phyloP scores from a whole-genome alignment of 176 grass and related monocot genomes.

The Poa annua region DNA sequence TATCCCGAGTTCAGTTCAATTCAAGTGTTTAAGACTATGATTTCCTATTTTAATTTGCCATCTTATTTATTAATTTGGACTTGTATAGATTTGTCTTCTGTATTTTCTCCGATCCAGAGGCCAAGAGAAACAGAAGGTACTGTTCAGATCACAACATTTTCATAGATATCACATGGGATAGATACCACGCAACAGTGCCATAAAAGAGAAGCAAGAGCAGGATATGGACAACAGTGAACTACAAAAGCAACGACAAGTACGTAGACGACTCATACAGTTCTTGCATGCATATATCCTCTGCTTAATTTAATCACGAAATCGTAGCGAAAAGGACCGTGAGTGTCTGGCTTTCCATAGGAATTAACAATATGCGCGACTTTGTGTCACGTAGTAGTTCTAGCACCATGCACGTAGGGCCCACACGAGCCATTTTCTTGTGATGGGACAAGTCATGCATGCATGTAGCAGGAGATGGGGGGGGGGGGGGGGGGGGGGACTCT shows the following conservation, averaged over 20 bases:
- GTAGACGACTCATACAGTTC: constrained; percentile 40
- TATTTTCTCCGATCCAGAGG: neutral
- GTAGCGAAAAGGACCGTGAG: constrained; percentile 34
- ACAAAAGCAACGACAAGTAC: constrained; percentile 50
- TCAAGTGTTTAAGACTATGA: too few species aligned
- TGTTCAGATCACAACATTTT: neutral
- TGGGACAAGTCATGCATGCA: constrained; percentile 64
- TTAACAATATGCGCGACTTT: constrained; percentile 48
- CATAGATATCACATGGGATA: constrained; percentile 2
- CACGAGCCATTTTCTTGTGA: constrained; percentile 53
- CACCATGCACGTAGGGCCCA: constrained; percentile 42
- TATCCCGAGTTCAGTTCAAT: too few species aligned
- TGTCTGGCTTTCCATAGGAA: constrained; percentile 49
- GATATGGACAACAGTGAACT: constrained; percentile 53
- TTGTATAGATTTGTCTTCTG: neutral
- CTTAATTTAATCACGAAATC: constrained; percentile 25
- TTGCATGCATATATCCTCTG: neutral
- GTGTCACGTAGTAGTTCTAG: constrained; percentile 54
- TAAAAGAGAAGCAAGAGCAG: constrained; percentile 16
- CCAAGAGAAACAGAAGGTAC: neutral
- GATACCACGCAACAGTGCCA: neutral
- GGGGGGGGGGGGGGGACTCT: neutral
- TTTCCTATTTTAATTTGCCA: neutral
- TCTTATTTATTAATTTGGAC: neutral
- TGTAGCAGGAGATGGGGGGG: neutral